Evolutionary conservation across 495 filamentous ascomycete species (phyloP), one percentile per base, ranked within the genome.

Genomic region (Neurospora intermedia): DNA sequence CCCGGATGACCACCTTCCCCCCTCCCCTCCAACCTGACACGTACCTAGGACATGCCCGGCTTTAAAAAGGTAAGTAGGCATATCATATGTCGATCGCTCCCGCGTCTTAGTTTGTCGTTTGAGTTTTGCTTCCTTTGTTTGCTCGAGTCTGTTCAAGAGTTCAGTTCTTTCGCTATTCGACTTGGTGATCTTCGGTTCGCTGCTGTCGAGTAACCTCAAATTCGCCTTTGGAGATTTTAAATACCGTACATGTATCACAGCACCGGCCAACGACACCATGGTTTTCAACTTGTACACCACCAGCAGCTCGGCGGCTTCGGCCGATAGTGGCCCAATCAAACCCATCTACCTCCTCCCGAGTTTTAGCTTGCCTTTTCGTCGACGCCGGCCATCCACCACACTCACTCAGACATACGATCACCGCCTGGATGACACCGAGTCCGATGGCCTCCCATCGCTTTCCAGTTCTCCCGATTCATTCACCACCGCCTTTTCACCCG

Each of bases 321-420:
- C 66, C n/a, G 73, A 75, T 41, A 72, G 72, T 20, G 84, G 85
- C 72, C 81, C 85, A 18, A 79, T 79, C 43, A 88, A 84, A 72
- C 80, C 87, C 42, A 81, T 84, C 69, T 88, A 83, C 74, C 80
- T 88, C 69, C 83, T 87, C 41, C 85, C 85, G 7, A 82, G 81
- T 73, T 77, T 87, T 69, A 78, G 74, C 43, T 74, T 84, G 23
- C 82, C 84, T 39, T 85, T 84, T 73, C 83, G 82, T 54, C 82
- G 82, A 39, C 80, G 80, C 41, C 77, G 78, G 69, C 66, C 72
- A 27, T 66, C 70, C 8, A 69, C 72, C 1, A 69, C 73, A 2
- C 39, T 74, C 2, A 16, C 71, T 39, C 54, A 70, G 27, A 23
- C 71, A 43, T 16, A 69, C 59, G 48, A 20, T 20, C 48, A 18